phyloP scores from a whole-genome alignment of 1,284 basidiomycete genomes.

The Ceratobasidium sp. region DNA sequence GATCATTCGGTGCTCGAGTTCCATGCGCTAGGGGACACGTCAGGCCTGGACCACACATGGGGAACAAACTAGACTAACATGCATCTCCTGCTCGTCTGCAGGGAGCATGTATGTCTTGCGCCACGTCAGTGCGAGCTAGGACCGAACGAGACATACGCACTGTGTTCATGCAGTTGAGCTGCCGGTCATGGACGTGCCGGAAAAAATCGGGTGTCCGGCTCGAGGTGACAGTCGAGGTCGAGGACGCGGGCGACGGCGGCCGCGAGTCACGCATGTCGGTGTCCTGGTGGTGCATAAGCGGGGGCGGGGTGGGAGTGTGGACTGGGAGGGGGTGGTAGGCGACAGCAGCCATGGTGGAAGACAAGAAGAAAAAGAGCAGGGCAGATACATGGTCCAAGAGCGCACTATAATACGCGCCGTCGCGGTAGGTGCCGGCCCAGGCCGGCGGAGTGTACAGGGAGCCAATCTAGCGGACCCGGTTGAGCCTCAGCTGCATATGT shows the following conservation, averaged over 20 bases:
- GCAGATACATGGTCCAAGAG: constrained; percentile 17
- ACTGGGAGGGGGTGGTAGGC: constrained; percentile 17
- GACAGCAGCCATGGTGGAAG: constrained; percentile 30
- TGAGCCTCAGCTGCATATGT: constrained; percentile 33
- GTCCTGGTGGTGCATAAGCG: constrained; percentile 36
- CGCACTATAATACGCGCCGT: constrained; percentile 9
- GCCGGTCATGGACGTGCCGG: constrained; percentile 43
- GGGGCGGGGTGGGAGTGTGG: constrained; percentile 17
- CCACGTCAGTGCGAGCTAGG: neutral
- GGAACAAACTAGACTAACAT: constrained; percentile 55
- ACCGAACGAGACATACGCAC: constrained; percentile 10
- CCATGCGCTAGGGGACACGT: constrained; percentile 62
- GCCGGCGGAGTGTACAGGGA: constrained; percentile 15
- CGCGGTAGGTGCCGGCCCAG: constrained; percentile 33
- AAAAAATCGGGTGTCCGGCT: constrained; percentile 46
- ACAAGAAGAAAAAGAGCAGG: neutral
- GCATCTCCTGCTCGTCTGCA: constrained; percentile 69
- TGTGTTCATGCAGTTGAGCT: constrained; percentile 48
- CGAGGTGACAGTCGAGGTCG: constrained; percentile 46
- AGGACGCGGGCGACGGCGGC: constrained; percentile 35
- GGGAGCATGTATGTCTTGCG: constrained; percentile 64
- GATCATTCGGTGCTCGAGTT: constrained; percentile 69
- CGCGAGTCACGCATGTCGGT: constrained; percentile 11
- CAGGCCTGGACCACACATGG: neutral
- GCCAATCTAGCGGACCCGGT: constrained; percentile 23